Percentiles rank a stretch among this genome's conserved stretches.
Evolutionary conservation across 192 early-diverging fungal species (phyloP).

Genomic region (Umbelopsis isabellina): DNA sequence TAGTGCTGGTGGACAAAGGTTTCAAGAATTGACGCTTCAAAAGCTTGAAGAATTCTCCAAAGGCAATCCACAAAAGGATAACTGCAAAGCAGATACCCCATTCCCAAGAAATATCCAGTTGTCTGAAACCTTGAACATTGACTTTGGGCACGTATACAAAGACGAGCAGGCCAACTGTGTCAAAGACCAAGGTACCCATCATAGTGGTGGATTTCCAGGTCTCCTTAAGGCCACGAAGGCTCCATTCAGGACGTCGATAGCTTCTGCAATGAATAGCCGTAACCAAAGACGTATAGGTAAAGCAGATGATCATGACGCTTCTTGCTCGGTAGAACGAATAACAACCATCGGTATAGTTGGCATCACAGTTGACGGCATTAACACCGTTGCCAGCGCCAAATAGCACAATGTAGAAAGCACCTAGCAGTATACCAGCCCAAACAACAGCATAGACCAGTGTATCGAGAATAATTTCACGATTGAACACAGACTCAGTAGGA

Average conservation of each 20-base stretch:
- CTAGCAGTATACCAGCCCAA: constrained; percentile 58
- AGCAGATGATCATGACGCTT: constrained; percentile 45
- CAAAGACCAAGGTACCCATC: constrained; percentile 48
- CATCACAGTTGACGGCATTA: constrained; percentile 62
- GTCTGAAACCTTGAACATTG: constrained; percentile 62
- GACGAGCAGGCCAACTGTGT: constrained; percentile 51
- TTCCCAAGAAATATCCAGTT: constrained; percentile 67
- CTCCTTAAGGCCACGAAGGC: constrained; percentile 40
- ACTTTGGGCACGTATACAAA: constrained; percentile 70
- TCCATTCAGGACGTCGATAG: constrained; percentile 65
- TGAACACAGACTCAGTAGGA: constrained; percentile 66
- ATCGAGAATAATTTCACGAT: constrained; percentile 71
- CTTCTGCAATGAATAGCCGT: constrained; percentile 78
- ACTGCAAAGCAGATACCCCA: constrained; percentile 69
- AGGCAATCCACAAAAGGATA: constrained; percentile 58
- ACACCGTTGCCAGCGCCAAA: constrained; percentile 62
- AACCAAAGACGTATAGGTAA: constrained; percentile 62
- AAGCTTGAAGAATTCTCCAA: constrained; percentile 68
- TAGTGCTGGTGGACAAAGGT: not conserved
- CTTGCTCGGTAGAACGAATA: constrained; percentile 69
- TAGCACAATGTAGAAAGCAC: constrained; percentile 63
- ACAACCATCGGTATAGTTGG: constrained; percentile 40
- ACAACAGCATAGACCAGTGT: constrained; percentile 64
- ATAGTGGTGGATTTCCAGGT: constrained; percentile 53
- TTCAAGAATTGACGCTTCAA: constrained; percentile 21